A percentile compares a stretch with the other conserved stretches of the same genome.
These are phyloP conservation scores for Fallopia convolvulus DNA, from an alignment of 148 eudicot genomes.

Conservation along the genomic window DNA sequence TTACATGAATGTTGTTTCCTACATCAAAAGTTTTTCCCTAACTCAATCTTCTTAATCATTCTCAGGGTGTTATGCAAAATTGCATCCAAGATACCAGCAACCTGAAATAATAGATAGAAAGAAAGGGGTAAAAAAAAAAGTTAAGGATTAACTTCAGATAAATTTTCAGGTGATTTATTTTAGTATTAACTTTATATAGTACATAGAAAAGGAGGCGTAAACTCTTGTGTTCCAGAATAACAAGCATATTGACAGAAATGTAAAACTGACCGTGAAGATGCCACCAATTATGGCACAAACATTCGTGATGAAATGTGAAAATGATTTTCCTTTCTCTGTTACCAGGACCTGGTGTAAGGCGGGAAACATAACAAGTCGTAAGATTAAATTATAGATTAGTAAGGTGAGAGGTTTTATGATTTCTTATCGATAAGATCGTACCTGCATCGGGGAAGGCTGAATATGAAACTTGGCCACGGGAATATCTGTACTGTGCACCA, in stretches of 20 bases:
- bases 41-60: slow-evolving; percentile 75
- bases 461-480: slow-evolving; percentile 84
- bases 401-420: neutral
- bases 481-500: slow-evolving; percentile 50
- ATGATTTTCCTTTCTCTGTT: slow-evolving; percentile 64
- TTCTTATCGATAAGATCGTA: slow-evolving; percentile 1
- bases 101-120: slow-evolving; percentile 56
- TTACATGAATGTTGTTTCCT: slow-evolving; percentile 9
- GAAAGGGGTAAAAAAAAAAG: no score
- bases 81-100: slow-evolving; percentile 91
- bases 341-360: slow-evolving; percentile 49
- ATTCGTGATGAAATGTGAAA: slow-evolving; percentile 84
- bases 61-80: slow-evolving; percentile 73
- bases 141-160: neutral
- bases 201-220: neutral
- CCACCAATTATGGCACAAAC: slow-evolving; percentile 96
- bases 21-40: slow-evolving; percentile 70
- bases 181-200: neutral
- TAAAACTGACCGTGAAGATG: slow-evolving; percentile 76
- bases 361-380: slow-evolving; percentile 12
- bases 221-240: neutral
- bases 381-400: neutral
- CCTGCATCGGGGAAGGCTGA: slow-evolving; percentile 97
- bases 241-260: neutral
- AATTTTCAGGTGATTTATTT: neutral